These are phyloP conservation scores for Phaseolus coccineus DNA, from an alignment of 331 rosid species.

Conservation along the genomic window DNA sequence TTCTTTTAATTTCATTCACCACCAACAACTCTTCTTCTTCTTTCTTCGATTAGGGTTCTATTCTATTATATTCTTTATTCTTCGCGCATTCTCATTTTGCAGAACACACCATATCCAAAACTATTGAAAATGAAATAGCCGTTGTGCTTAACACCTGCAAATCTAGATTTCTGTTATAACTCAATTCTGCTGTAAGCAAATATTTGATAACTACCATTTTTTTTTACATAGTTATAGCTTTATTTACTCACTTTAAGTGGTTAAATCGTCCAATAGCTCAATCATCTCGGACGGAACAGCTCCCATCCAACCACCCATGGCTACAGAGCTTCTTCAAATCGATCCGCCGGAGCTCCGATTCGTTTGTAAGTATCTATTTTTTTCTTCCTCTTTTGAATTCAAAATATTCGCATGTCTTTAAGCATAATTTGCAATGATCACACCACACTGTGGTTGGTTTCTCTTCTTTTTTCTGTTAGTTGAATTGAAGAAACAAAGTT, in stretches of 20 bases:
- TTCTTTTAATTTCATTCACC: neutral
- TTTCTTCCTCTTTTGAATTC: neutral
- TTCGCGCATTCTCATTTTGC: neutral
- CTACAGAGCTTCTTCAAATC: conserved; percentile 76
- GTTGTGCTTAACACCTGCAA: too few species aligned
- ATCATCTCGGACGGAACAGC: too few species aligned
- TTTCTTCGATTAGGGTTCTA: conserved; percentile 22
- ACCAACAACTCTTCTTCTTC: neutral
- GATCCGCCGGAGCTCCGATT: conserved; percentile 77
- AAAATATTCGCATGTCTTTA: neutral
- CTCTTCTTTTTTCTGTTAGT: conserved; percentile 54
- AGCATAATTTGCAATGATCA: neutral
- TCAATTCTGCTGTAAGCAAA: too few species aligned
- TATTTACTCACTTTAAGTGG: too few species aligned
- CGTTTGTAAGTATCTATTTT: conserved; percentile 60
- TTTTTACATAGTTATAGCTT: too few species aligned
- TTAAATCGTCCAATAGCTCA: too few species aligned
- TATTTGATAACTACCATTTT: too few species aligned
- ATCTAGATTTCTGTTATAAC: too few species aligned
- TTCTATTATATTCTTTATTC: neutral
- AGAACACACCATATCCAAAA: neutral
- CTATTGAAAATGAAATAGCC: too few species aligned
- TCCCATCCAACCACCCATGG: conserved; percentile 53
- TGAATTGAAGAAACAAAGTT: conserved; percentile 86
- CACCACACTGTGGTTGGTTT: neutral